Evolutionary conservation across 164 flowering plant species (phyloP), one percentile per base, ranked within the genome.

Genomic region (Berberis thunbergii): DNA sequence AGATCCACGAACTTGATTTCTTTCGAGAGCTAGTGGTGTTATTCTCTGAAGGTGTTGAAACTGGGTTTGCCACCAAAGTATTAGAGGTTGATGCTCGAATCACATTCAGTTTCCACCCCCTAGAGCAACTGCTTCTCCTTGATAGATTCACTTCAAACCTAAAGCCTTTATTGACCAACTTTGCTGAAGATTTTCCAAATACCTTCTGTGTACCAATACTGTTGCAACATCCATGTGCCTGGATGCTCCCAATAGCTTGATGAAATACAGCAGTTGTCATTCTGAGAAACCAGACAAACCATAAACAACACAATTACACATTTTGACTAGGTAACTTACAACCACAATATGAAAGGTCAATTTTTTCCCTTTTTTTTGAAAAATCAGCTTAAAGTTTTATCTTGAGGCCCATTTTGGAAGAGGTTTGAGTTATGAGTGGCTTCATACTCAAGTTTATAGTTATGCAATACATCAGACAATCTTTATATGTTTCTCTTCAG

Each of bases 241-340:
- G 81, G 64, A 75, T 61, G 59, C 76, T 64, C 61, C 84, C 83
- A 54, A 78, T 12, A 38, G 77, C 67, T 63, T 80, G 89, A 61
- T 85, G 78, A 64, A 81, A 75, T 67, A 75, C 69, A 42, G 80
- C 70, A 48, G 84, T 74, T 61, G 89, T 82, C 97, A 90, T 90
- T 77, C 90, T 83, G 78, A 68, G 76, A 57, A 54, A 13, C 11
- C 12, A 49, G 60, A 41, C 42, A n/a, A 39, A 54, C 58, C 26
- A 7, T 45, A 43, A 7, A 61, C 3, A 39, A 56, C 7, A 40
- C 41, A 61, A 57, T 40, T 43, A 45, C 38, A 42, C 10, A 45
- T 42, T 8, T 26, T 26, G 26, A 26, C 26, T 26, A 26, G 26
- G 0, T 26, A 26, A 26, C 26, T 26, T 26, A 26, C 26, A 26